Conservation (phyloP, 2,329 filamentous ascomycete species). For the Fusarium sp. region DNA sequence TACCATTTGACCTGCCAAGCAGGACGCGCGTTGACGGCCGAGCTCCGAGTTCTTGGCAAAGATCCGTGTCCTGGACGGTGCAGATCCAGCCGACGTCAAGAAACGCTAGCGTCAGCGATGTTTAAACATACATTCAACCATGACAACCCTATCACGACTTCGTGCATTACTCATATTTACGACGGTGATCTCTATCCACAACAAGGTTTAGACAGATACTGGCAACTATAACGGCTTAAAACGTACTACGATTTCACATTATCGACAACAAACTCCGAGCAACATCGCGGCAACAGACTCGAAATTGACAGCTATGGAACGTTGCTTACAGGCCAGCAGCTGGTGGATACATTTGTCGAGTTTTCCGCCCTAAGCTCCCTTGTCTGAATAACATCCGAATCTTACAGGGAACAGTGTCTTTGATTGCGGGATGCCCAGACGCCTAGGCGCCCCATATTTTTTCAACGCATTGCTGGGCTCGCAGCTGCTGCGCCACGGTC, state of each 20-base stretch:
- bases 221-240: constrained; percentile 5
- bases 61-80: constrained; percentile 49
- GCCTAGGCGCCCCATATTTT: constrained; percentile 48
- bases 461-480: constrained; percentile 47
- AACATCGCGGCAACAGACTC: neutral
- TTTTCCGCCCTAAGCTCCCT: constrained; percentile 43
- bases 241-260: neutral
- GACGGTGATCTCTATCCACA: constrained; percentile 28
- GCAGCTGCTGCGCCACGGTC: constrained; percentile 49
- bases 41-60: constrained; percentile 50
- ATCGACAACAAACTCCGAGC: neutral
- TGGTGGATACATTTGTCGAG: constrained; percentile 40
- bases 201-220: neutral
- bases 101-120: constrained; percentile 46
- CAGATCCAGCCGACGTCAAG: constrained; percentile 50
- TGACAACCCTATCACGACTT: constrained; percentile 49
- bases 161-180: constrained; percentile 25
- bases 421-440: constrained; percentile 46
- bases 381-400: constrained; percentile 34
- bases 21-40: constrained; percentile 51
- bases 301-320: constrained; percentile 25
- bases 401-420: constrained; percentile 42
- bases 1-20: constrained; percentile 50
- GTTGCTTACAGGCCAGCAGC: constrained; percentile 36
- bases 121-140: constrained; percentile 49